Evolutionary conservation across 108 stramenopile genomes (phyloP), one percentile per base, ranked within the genome.

Genomic region (Cyclostephanos invisitatus): DNA sequence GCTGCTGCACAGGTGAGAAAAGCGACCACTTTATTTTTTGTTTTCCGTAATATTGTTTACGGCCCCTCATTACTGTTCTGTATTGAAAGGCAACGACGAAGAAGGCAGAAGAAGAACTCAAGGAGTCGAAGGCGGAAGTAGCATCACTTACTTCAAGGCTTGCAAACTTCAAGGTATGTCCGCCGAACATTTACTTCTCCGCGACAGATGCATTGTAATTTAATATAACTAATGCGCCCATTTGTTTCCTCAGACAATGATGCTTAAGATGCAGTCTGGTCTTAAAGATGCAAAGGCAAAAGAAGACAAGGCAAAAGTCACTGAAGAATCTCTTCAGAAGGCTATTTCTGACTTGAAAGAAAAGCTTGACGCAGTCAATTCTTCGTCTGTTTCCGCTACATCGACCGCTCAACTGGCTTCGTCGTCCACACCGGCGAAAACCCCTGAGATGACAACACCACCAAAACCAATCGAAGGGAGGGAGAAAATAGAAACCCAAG

Each of bases 261-360:
- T 74, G 63, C 1, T 11, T 4, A 74, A 65, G 44, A 51, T 81
- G 73, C 68, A 81, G 37, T 25, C 53, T 15, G 57, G 55, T 42
- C 12, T 70, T 5, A 51, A 74, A 40, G 70, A 70, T 0, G 62
- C 73, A 25, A 74, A 71, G 62, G 64, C 50, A 15, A 68, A 47
- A 2, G 73, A 74, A 65, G 42, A 25, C 35, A 81, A 81, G 60
- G 48, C 69, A 9, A 81, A 70, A 47, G 42, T 58, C 10, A 50
- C 68, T 8, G 71, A 63, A 40, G 69, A 21, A 15, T 56, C 54
- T 29, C 68, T 81, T 7, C 68, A 74, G 61, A 74, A 70, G 55
- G 72, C 74, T 38, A 71, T 81, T 55, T 22, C 62, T 15, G 49
- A 21, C 17, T 40, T 81, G 38, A 81, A 81, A 28, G 15, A 65